phyloP scores from a whole-genome alignment of 768 basidiomycete genomes.

The Lactarius indigo region DNA sequence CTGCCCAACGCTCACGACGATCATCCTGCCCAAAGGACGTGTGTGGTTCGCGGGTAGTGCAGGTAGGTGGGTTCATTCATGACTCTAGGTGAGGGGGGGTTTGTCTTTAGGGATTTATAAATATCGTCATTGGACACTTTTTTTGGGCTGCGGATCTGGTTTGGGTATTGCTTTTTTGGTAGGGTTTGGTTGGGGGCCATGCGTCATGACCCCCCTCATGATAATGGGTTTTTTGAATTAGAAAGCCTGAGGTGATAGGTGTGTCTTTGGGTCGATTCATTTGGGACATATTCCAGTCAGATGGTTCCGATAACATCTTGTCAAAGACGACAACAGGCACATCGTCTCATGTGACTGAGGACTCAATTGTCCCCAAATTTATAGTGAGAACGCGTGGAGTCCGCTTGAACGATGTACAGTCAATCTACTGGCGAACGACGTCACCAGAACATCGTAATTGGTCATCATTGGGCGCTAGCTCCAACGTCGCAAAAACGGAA shows the following conservation, averaged over 20 bases:
- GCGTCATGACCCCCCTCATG: too few species aligned
- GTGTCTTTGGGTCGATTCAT: background rate
- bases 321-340: background rate
- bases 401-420: background rate
- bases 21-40: constrained; percentile 59
- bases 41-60: constrained; percentile 49
- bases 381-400: background rate
- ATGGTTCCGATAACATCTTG: background rate
- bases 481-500: background rate
- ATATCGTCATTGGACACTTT: too few species aligned
- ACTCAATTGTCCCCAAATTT: background rate
- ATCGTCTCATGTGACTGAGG: too few species aligned
- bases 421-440: background rate
- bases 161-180: too few species aligned
- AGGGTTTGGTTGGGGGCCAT: too few species aligned
- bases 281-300: background rate
- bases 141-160: too few species aligned
- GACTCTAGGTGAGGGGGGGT: background rate
- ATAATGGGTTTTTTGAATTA: too few species aligned
- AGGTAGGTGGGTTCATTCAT: constrained; percentile 22
- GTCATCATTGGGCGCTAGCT: background rate
- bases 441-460: background rate
- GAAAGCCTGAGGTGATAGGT: too few species aligned
- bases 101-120: too few species aligned
- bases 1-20: constrained; percentile 59